Base-by-base conservation (phyloP, 2,329 filamentous ascomycete species). In the Ilyonectria mors-panacis region DNA sequence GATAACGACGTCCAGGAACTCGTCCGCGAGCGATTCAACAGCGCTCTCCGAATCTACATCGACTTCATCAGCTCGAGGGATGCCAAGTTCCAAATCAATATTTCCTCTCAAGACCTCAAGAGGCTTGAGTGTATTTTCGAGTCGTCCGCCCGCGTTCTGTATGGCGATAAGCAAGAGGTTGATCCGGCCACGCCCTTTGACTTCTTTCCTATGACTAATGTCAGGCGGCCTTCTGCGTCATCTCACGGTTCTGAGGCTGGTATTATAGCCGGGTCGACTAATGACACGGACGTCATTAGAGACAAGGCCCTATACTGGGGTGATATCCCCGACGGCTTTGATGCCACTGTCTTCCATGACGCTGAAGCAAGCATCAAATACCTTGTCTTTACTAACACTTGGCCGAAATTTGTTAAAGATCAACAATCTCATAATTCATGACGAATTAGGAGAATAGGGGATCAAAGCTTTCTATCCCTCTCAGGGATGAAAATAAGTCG, bases 331-430 rank as follows among this genome's bases (percentile, higher is more conserved):
- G 78, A 79, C 0, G 80, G 71, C 0, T 92, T 92, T 65, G 81
- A 84, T 56, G 80, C 82, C 4, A 76, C 75, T 0, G 83, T 92
- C 4, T 92, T 93, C 72, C 88, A 92, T 71, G 84, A 82, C 19
- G 87, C 90, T 0, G 86, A 91, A 26, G 26, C 26, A 26, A 26
- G 26, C 26, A 26, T 26, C 26, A 26, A 26, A 26, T 26, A 26
- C 26, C 83, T 92, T 8, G 89, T 93, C 2, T 81, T 92, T 62
- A 91, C 89, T 15, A 92, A 92, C 76, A 93, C 91, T 0, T 93
- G 91, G 91, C 87, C 87, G 44, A 88, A 88, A 75, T 90, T 86
- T 68, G 84, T 88, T 65, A 81, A 78, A 65, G 83, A 85, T 39
- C 35, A 39, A 39, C 35, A 39, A 39, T 15, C 1, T 39, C 35